phyloP scores from a whole-genome alignment of 495 filamentous ascomycete species.

The Rostrohypoxylon terebratum region DNA sequence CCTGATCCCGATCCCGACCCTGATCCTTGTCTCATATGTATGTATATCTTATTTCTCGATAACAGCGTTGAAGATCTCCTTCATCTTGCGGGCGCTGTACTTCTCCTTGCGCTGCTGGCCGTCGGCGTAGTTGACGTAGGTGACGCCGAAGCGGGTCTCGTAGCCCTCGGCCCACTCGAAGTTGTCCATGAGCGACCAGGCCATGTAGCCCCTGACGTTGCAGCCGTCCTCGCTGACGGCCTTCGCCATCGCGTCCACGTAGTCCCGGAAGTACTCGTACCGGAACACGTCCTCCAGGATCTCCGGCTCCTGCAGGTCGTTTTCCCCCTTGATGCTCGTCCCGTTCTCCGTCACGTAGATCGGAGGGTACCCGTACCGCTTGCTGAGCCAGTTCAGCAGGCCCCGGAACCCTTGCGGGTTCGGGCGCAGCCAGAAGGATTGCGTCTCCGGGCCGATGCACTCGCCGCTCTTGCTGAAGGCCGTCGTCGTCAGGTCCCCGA shows the following conservation, averaged over 20 bases:
- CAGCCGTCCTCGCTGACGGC: constrained; percentile 75
- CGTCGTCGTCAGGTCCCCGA: constrained; percentile 76
- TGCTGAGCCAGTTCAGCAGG: constrained; percentile 81
- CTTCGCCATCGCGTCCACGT: constrained; percentile 77
- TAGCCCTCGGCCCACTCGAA: constrained; percentile 83
- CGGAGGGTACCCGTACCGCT: constrained; percentile 76
- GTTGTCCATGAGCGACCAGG: constrained; percentile 84
- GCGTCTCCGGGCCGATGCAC: constrained; percentile 78
- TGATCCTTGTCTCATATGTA: too few species aligned
- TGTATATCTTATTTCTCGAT: constrained; percentile 57
- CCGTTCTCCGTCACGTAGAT: constrained; percentile 89
- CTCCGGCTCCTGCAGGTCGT: constrained; percentile 74
- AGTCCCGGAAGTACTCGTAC: constrained; percentile 77
- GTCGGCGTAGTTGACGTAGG: constrained; percentile 79
- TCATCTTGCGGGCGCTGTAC: constrained; percentile 77
- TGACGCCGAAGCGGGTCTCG: constrained; percentile 84
- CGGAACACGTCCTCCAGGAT: constrained; percentile 80
- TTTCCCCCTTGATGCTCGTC: constrained; percentile 81
- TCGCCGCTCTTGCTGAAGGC: constrained; percentile 75
- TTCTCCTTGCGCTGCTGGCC: constrained; percentile 81
- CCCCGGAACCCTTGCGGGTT: constrained; percentile 78
- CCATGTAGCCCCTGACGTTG: constrained; percentile 78
- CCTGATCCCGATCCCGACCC: constrained; percentile 41
- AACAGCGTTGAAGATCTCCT: constrained; percentile 69
- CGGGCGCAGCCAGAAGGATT: constrained; percentile 80